These are phyloP conservation scores for Carex littledalei DNA, from an alignment of 176 grass and related monocot genomes.

Conservation along the genomic window DNA sequence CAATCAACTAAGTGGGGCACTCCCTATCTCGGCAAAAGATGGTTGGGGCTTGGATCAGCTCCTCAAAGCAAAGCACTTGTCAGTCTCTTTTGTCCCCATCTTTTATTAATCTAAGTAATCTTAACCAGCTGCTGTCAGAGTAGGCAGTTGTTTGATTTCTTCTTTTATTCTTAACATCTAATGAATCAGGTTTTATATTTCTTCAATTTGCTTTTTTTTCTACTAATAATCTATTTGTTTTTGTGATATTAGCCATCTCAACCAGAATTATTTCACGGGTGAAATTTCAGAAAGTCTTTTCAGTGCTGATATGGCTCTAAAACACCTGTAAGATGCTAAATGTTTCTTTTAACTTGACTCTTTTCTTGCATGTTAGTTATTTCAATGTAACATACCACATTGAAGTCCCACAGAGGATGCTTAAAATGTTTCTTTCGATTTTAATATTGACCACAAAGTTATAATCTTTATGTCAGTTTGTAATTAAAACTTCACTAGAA, in stretches of 20 bases:
- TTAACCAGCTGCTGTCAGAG: not conserved
- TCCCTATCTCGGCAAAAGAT: constrained; percentile 47
- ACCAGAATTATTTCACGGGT: constrained; percentile 53
- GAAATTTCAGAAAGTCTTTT: constrained; percentile 56
- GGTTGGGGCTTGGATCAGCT: constrained; percentile 61
- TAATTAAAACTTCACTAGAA: not conserved
- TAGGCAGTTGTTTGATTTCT: not conserved
- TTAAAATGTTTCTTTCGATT: not conserved
- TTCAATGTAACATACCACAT: not conserved
- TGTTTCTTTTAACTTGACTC: not conserved
- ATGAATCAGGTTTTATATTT: not conserved
- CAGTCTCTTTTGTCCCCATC: constrained; percentile 14
- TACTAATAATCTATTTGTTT: not conserved
- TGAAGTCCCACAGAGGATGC: not conserved
- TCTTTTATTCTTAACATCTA: not conserved
- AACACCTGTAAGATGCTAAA: constrained; percentile 56
- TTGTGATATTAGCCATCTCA: constrained; percentile 57
- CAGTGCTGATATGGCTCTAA: constrained; percentile 41
- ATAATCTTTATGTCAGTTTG: not conserved
- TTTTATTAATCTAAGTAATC: not conserved
- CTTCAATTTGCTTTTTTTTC: no score
- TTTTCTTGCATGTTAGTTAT: not conserved
- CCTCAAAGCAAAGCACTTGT: constrained; percentile 53
- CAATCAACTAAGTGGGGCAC: constrained; percentile 41
- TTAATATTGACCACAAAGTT: not conserved